Conservation (phyloP, 139 green algal genomes). For the Chlorokybus atmophyticus region DNA sequence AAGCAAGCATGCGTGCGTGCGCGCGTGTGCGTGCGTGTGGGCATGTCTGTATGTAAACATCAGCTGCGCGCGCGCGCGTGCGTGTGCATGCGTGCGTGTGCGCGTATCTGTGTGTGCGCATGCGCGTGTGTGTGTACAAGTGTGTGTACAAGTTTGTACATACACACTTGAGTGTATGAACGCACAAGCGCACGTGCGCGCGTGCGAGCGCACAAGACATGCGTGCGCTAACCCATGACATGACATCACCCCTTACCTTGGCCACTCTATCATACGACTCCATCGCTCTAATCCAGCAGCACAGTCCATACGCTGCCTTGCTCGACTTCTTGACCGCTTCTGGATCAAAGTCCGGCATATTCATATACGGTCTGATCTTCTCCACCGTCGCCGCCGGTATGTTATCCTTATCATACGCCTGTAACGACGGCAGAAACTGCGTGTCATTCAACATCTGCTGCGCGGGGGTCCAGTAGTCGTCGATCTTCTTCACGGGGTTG, state of each 20-base stretch:
- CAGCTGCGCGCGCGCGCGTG: too few relatives aligned
- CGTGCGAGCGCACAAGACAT: too few relatives aligned
- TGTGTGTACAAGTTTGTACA: background rate
- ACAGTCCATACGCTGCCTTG: slow-evolving; percentile 54
- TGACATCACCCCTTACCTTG: slow-evolving; percentile 4
- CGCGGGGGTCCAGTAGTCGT: slow-evolving; percentile 36
- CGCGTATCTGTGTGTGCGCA: too few relatives aligned
- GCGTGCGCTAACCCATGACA: background rate
- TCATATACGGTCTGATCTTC: slow-evolving; percentile 46
- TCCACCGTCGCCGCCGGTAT: slow-evolving; percentile 49
- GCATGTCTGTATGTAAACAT: too few relatives aligned
- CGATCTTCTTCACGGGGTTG: slow-evolving; percentile 33
- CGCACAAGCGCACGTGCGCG: background rate
- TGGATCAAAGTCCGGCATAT: slow-evolving; percentile 52
- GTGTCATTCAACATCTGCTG: slow-evolving; percentile 51
- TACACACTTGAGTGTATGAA: background rate
- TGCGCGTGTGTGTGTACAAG: too few relatives aligned
- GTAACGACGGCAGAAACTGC: slow-evolving; percentile 47
- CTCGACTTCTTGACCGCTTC: slow-evolving; percentile 49
- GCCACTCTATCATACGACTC: slow-evolving; percentile 51
- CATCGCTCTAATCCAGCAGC: slow-evolving; percentile 63
- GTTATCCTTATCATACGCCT: slow-evolving; percentile 62
- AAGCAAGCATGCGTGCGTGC: too few relatives aligned
- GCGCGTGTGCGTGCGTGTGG: too few relatives aligned
- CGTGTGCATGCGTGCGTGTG: too few relatives aligned